Base-by-base conservation (phyloP, 495 filamentous ascomycete genomes). In the Penicillium simplicissimum region DNA sequence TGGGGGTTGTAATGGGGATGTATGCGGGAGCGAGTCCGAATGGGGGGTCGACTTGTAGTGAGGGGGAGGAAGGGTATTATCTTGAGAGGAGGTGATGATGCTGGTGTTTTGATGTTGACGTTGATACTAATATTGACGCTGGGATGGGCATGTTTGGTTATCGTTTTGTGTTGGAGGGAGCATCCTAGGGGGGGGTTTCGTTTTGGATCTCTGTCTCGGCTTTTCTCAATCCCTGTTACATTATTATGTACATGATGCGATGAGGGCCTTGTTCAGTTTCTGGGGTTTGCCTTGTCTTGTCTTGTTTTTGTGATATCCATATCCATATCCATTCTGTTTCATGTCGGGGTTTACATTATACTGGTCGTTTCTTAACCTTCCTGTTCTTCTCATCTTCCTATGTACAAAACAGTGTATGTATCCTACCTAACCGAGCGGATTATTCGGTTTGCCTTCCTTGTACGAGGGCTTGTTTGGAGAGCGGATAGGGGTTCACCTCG, bases 321-420 rank as follows among this genome's bases (percentile, higher is more conserved):
- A n/a, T n/a, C n/a, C n/a, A n/a, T n/a, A n/a, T n/a, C n/a, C n/a
- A n/a, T n/a, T n/a, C 19, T 53, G 28, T 17, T 53, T 57, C 35
- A 8, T 35, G n/a, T 21, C 33, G 25, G 25, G 9, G 9, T 63
- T 48, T 15, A 52, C 52, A 21, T 21, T 14, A 34, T 58, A 36
- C 49, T 58, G 57, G 23, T 25, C 25, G 14, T 49, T n/a, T 37
- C 52, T 67, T 48, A 55, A 23, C n/a, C n/a, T n/a, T n/a, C n/a
- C 47, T 64, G 43, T 42, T 33, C 54, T 57, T 31, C 28, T 31
- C 28, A 5, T 31, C 28, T 31, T 31, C 28, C 28, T 7, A 31
- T 31, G 28, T 31, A 31, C 28, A 31, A 31, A 25, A 31, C 28
- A 31, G 28, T 3, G 28, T 31, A 31, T 59, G 56, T 59, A 57